Conservation (phyloP, 345 rosid species). For the Brassica cretica region DNA sequence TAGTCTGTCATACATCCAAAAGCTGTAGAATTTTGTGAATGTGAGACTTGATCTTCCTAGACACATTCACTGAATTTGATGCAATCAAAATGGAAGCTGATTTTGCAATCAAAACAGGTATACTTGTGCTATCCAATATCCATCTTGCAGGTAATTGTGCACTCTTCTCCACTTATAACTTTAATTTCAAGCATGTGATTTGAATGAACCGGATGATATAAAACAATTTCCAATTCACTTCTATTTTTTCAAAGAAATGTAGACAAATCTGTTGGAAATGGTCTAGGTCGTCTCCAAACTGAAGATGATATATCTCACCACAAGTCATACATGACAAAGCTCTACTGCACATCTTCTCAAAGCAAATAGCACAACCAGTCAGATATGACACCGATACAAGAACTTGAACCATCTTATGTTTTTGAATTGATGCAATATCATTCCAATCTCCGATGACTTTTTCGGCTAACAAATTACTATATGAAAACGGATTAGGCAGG, state of each 20-base stretch:
- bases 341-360: background rate
- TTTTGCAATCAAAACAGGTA: background rate
- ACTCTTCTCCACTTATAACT: background rate
- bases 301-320: background rate
- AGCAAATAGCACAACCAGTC: background rate
- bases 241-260: too few species aligned
- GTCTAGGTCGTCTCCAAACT: background rate
- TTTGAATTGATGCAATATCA: background rate
- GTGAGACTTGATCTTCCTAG: background rate
- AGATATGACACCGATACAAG: background rate
- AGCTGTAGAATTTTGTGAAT: background rate
- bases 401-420: background rate
- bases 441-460: background rate
- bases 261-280: too few species aligned
- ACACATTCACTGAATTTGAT: background rate
- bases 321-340: background rate
- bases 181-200: background rate
- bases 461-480: background rate
- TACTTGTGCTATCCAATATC: background rate
- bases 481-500: too few species aligned
- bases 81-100: background rate
- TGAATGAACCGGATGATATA: background rate
- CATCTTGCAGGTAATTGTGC: background rate
- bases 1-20: background rate
- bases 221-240: background rate